These are phyloP conservation scores for Piromyces finnis DNA, from an alignment of 192 early-diverging fungal species.

Conservation along the genomic window DNA sequence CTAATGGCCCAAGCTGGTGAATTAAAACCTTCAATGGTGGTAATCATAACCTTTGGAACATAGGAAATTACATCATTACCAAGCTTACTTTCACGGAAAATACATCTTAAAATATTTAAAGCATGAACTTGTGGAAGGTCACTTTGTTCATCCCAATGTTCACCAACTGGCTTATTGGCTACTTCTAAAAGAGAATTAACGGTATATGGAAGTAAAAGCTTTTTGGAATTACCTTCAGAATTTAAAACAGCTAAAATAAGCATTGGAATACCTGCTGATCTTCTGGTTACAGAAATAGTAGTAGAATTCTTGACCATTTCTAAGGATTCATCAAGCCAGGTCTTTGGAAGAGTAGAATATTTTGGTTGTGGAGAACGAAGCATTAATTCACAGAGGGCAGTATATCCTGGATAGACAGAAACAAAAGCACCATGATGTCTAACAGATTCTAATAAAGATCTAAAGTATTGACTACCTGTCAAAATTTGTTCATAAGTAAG, in stretches of 20 bases:
- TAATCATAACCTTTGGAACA: slow-evolving; percentile 52
- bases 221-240: slow-evolving; percentile 36
- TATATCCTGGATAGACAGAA: slow-evolving; percentile 64
- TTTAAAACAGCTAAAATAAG: slow-evolving; percentile 70
- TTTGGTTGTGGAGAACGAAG: slow-evolving; percentile 26
- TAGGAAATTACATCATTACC: slow-evolving; percentile 54
- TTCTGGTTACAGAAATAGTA: slow-evolving; percentile 76
- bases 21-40: slow-evolving; percentile 64
- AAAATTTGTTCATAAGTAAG: not conserved
- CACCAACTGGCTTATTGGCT: slow-evolving; percentile 14
- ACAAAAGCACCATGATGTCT: slow-evolving; percentile 84
- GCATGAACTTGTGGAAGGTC: slow-evolving; percentile 88
- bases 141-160: slow-evolving; percentile 36
- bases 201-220: slow-evolving; percentile 37
- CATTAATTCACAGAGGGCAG: slow-evolving; percentile 46
- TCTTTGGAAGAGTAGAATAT: slow-evolving; percentile 31
- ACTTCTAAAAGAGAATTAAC: slow-evolving; percentile 53
- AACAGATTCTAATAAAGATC: slow-evolving; percentile 18
- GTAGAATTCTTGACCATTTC: slow-evolving; percentile 40
- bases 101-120: slow-evolving; percentile 66
- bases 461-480: not conserved
- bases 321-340: slow-evolving; percentile 70
- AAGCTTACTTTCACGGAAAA: slow-evolving; percentile 70
- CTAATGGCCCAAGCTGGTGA: slow-evolving; percentile 75
- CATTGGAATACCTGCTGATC: slow-evolving; percentile 73